Evolutionary conservation across 2,329 filamentous ascomycete genomes (phyloP).

Genomic region (Tolypocladium tundrense): DNA sequence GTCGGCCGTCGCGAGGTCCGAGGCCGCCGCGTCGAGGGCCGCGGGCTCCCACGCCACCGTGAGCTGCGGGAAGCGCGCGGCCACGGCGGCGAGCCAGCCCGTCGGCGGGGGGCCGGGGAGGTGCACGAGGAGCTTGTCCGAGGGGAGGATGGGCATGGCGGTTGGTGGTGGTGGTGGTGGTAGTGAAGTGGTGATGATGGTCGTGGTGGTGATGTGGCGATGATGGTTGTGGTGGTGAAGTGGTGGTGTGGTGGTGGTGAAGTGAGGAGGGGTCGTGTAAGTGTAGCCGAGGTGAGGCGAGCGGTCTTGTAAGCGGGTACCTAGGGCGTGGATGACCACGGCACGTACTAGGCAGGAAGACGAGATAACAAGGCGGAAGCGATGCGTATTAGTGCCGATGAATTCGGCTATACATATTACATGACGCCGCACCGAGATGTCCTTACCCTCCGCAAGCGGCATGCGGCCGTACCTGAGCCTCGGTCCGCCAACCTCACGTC

Average conservation of each 20-base stretch:
- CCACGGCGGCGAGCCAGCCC: slow-evolving; percentile 23
- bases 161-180: not conserved
- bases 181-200: not conserved
- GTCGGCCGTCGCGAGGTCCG: slow-evolving; percentile 3
- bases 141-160: slow-evolving; percentile 14
- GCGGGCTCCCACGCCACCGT: slow-evolving; percentile 22
- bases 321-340: too few species aligned
- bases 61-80: slow-evolving; percentile 25
- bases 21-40: slow-evolving; percentile 4
- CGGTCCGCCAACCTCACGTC: too few species aligned
- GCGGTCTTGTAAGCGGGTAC: not conserved
- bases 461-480: too few species aligned
- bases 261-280: not conserved
- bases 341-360: too few species aligned
- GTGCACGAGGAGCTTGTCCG: slow-evolving; percentile 30
- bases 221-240: not conserved
- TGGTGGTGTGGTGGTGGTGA: not conserved
- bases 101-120: slow-evolving; percentile 18
- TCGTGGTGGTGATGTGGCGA: not conserved
- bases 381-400: too few species aligned
- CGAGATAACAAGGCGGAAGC: too few species aligned
- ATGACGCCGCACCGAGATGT: too few species aligned
- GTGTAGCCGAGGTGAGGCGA: not conserved
- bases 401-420: too few species aligned
- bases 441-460: too few species aligned